Conservation (phyloP, 2,329 filamentous ascomycete species). For the Xylaria sp. region DNA sequence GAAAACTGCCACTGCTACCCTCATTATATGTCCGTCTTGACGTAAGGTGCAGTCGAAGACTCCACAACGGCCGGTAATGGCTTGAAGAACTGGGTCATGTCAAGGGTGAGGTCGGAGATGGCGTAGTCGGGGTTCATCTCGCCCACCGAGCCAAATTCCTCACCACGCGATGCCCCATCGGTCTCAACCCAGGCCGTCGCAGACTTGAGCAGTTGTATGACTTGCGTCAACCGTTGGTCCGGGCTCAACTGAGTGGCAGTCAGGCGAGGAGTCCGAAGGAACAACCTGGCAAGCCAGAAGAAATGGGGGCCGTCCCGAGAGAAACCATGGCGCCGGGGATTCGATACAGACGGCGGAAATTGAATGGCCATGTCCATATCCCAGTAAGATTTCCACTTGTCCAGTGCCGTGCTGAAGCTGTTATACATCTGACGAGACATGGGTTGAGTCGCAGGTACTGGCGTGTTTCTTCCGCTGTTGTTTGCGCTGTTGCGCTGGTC, state of each 20-base stretch:
- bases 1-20: constrained; percentile 26
- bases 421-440: constrained; percentile 60
- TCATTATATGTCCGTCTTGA: constrained; percentile 54
- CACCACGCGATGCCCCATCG: constrained; percentile 71
- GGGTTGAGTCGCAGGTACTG: constrained; percentile 52
- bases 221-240: constrained; percentile 68
- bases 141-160: constrained; percentile 74
- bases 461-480: constrained; percentile 58
- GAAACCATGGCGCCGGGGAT: constrained; percentile 71
- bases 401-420: constrained; percentile 65
- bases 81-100: constrained; percentile 77
- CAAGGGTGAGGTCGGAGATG: constrained; percentile 69
- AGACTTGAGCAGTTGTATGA: constrained; percentile 69
- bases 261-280: constrained; percentile 67
- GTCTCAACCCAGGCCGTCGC: constrained; percentile 69
- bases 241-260: constrained; percentile 64
- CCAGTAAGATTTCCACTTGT: constrained; percentile 79
- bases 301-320: constrained; percentile 77
- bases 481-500: constrained; percentile 58
- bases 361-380: constrained; percentile 75
- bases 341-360: constrained; percentile 67
- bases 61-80: constrained; percentile 62
- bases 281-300: constrained; percentile 75
- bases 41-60: constrained; percentile 54
- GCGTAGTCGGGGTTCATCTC: constrained; percentile 75